A percentile compares a stretch with the other conserved stretches of the same genome.
Conservation (phyloP, 1,284 basidiomycete species). For the Leccinum solheimii region DNA sequence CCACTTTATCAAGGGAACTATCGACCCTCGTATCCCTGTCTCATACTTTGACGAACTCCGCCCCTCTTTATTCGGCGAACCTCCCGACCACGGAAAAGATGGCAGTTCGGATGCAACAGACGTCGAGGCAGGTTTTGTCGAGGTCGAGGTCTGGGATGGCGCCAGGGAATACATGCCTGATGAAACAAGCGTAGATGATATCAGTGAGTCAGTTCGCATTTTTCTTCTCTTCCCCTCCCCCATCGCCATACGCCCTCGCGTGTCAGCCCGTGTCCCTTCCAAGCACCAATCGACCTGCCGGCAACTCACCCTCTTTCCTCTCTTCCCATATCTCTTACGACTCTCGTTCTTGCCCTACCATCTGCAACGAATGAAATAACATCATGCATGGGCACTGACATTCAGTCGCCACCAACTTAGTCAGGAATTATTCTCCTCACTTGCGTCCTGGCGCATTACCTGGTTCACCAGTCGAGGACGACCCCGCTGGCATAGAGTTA, state of each 20-base stretch:
- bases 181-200: conserved; percentile 66
- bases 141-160: conserved; percentile 62
- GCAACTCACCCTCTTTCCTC: conserved; percentile 28
- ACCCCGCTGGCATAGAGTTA: conserved; percentile 2
- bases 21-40: conserved; percentile 75
- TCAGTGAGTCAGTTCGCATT: conserved; percentile 59
- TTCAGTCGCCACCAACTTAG: conserved; percentile 85
- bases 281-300: conserved; percentile 27
- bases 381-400: conserved; percentile 48
- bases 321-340: conserved; percentile 22
- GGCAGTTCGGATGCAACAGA: conserved; percentile 34
- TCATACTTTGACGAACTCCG: conserved; percentile 74
- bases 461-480: conserved; percentile 9
- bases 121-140: conserved; percentile 57
- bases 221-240: conserved; percentile 21
- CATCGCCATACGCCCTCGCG: conserved; percentile 20
- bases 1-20: conserved; percentile 66
- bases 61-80: conserved; percentile 51
- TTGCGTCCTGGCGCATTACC: conserved; percentile 50
- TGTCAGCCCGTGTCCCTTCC: conserved; percentile 13
- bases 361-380: conserved; percentile 24
- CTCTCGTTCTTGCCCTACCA: conserved; percentile 28
- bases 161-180: conserved; percentile 64
- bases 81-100: neutral
- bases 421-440: conserved; percentile 86